phyloP scores from a whole-genome alignment of 495 filamentous ascomycete genomes.

The Oidiodendron maius region DNA sequence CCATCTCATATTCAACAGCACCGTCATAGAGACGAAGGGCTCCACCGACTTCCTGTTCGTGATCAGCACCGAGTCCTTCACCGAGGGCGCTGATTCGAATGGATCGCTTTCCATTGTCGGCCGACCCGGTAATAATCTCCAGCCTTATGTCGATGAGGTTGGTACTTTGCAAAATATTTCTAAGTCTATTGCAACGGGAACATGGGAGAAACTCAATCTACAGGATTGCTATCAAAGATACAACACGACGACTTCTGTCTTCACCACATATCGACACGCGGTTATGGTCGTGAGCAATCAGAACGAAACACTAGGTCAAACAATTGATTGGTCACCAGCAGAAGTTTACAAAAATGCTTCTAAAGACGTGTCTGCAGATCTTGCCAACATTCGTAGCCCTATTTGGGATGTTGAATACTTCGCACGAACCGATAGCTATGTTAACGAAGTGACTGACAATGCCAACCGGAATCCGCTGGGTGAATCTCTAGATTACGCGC shows the following conservation, averaged over 20 bases:
- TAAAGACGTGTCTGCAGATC: neutral
- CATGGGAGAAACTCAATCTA: neutral
- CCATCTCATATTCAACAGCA: neutral
- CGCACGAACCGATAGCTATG: neutral
- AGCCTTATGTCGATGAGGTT: neutral
- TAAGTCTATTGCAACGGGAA: neutral
- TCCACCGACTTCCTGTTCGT: neutral
- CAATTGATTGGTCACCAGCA: neutral
- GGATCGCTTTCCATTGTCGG: neutral
- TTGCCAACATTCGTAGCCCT: neutral
- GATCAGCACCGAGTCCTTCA: neutral
- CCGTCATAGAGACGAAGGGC: neutral
- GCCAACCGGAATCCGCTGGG: neutral
- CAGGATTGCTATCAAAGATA: neutral
- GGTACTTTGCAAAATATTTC: neutral
- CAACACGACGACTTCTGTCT: neutral
- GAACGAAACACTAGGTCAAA: neutral
- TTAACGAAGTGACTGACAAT: neutral
- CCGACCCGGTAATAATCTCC: neutral
- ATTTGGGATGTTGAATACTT: neutral
- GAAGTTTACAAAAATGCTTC: neutral
- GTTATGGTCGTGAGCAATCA: neutral
- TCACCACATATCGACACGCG: neutral
- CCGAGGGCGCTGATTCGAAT: neutral
- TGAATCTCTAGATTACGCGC: neutral